These are phyloP conservation scores for Globisporangium solare DNA, from an alignment of 352 stramenopile species.

Conservation along the genomic window DNA sequence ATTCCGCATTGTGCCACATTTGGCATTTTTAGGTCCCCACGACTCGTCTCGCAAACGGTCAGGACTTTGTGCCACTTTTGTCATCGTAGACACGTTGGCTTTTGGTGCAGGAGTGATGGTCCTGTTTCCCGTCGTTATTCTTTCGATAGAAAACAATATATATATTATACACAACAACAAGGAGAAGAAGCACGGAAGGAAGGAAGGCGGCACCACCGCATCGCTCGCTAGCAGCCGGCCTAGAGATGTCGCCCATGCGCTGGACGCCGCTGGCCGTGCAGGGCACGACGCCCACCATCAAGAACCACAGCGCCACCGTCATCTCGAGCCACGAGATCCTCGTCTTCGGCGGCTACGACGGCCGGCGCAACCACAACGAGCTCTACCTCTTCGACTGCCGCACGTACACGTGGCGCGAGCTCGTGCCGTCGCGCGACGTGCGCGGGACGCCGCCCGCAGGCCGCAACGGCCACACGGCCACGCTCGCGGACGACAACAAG, in stretches of 20 bases:
- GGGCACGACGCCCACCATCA: slow-evolving; percentile 60
- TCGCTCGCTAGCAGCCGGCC: too few relatives aligned
- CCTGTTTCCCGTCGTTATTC: too few relatives aligned
- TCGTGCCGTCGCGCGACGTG: slow-evolving; percentile 29
- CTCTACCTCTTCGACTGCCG: slow-evolving; percentile 88
- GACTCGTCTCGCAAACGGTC: too few relatives aligned
- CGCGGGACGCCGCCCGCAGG: slow-evolving; percentile 63
- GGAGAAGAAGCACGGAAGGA: too few relatives aligned
- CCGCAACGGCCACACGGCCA: slow-evolving; percentile 95
- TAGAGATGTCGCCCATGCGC: slow-evolving; percentile 38
- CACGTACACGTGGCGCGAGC: slow-evolving; percentile 59
- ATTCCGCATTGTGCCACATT: too few relatives aligned
- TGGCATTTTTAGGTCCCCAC: too few relatives aligned
- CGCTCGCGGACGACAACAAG: slow-evolving; percentile 73
- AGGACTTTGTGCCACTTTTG: too few relatives aligned
- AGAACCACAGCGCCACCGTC: slow-evolving; percentile 82
- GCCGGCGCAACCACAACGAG: slow-evolving; percentile 91
- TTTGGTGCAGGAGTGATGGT: too few relatives aligned
- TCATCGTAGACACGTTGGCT: too few relatives aligned
- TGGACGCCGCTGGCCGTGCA: slow-evolving; percentile 51
- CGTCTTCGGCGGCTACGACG: slow-evolving; percentile 95
- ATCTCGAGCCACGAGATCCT: slow-evolving; percentile 54
- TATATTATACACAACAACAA: too few relatives aligned
- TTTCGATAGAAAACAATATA: too few relatives aligned
- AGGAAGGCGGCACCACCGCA: too few relatives aligned